phyloP scores from a whole-genome alignment of 169 alveolate species.

The Plasmodium sp. region DNA sequence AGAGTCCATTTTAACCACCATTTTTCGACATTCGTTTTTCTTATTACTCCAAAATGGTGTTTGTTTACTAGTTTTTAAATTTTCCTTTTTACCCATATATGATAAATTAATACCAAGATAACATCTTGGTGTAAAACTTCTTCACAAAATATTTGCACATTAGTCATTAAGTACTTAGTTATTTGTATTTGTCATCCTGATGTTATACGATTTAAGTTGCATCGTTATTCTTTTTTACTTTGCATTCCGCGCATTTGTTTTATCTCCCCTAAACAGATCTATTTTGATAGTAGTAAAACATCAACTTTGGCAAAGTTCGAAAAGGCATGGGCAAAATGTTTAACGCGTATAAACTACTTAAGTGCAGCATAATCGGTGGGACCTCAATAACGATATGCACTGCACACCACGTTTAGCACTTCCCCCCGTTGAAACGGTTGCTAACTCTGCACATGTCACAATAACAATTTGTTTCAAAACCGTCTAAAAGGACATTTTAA shows the following conservation, averaged over 20 bases:
- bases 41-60: background rate
- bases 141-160: background rate
- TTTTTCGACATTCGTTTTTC: background rate
- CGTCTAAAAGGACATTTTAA: background rate
- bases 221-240: background rate
- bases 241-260: background rate
- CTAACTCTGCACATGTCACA: background rate
- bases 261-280: background rate
- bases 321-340: background rate
- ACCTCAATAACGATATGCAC: background rate
- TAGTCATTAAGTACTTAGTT: background rate
- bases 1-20: background rate
- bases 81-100: background rate
- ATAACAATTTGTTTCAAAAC: background rate
- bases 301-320: background rate
- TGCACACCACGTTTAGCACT: background rate
- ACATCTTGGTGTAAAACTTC: background rate
- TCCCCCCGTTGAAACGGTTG: background rate
- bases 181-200: background rate
- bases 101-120: background rate
- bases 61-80: background rate
- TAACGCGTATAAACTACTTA: background rate
- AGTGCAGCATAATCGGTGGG: background rate
- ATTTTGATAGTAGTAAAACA: background rate
- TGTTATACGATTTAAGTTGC: background rate